Percentiles rank a stretch among this genome's conserved stretches.
phyloP scores from a whole-genome alignment of 768 basidiomycete genomes.

The Lactifluus echinatus region DNA sequence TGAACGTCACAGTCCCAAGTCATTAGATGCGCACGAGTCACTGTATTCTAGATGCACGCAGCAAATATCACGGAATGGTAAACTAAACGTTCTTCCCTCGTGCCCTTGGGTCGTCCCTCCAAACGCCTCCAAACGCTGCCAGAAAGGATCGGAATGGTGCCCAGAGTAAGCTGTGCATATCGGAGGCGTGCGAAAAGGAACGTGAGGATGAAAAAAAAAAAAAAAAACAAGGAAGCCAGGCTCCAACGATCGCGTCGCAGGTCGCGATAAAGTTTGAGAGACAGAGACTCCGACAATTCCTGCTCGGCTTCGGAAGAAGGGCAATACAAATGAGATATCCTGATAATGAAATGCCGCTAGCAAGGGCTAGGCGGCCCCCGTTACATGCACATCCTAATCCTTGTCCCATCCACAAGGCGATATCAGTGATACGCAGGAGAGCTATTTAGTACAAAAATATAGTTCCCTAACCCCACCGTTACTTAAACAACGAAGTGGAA shows the following conservation, averaged over 20 bases:
- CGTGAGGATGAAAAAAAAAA: not conserved
- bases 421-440: not conserved
- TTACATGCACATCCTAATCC: not conserved
- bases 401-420: not conserved
- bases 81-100: not conserved
- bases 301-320: not conserved
- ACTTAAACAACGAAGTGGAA: not conserved
- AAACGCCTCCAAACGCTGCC: not conserved
- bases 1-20: too few relatives aligned
- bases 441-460: not conserved
- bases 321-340: not conserved
- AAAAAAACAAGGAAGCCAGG: not conserved
- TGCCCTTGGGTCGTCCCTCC: not conserved
- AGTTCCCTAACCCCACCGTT: not conserved
- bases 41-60: too few relatives aligned
- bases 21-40: too few relatives aligned
- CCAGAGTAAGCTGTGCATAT: not conserved
- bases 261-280: conserved; percentile 4
- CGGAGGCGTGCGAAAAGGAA: not conserved
- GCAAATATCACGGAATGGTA: not conserved
- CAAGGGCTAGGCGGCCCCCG: not conserved
- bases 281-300: conserved; percentile 7
- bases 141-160: not conserved
- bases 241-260: not conserved
- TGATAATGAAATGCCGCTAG: not conserved